phyloP scores from a whole-genome alignment of 495 filamentous ascomycete genomes.

The Aspergillus carlsbadensis region DNA sequence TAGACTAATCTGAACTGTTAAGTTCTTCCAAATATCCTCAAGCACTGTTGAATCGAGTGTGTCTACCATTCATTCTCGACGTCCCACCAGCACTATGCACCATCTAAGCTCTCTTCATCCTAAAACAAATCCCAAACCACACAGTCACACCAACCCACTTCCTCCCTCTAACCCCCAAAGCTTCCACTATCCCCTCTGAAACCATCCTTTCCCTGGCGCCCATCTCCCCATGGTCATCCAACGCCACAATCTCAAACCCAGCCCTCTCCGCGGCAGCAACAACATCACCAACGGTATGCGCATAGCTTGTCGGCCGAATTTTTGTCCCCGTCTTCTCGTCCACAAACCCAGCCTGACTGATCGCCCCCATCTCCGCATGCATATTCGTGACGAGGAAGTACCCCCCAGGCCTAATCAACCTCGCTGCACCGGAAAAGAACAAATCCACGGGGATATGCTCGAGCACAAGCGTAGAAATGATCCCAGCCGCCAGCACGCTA shows the following conservation, averaged over 20 bases:
- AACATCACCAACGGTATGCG: constrained; percentile 54
- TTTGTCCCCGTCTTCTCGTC: constrained; percentile 56
- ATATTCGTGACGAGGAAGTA: constrained; percentile 68
- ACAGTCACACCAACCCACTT: constrained; percentile 70
- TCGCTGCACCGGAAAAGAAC: constrained; percentile 55
- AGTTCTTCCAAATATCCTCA: neutral
- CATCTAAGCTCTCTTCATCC: constrained; percentile 30
- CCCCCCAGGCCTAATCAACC: constrained; percentile 49
- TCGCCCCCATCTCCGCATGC: constrained; percentile 66
- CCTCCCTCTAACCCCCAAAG: constrained; percentile 55
- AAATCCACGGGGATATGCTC: constrained; percentile 61
- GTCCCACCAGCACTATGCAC: neutral
- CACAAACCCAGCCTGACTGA: constrained; percentile 67
- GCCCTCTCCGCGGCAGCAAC: constrained; percentile 49
- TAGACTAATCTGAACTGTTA: constrained; percentile 4
- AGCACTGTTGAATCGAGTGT: constrained; percentile 4
- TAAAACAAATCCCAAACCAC: constrained; percentile 64
- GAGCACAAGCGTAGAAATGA: constrained; percentile 66
- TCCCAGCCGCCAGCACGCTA: constrained; percentile 29
- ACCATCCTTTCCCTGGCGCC: constrained; percentile 47
- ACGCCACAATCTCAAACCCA: constrained; percentile 49
- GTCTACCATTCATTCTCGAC: neutral
- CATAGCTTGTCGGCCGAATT: constrained; percentile 62
- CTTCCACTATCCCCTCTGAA: constrained; percentile 45
- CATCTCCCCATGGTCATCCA: constrained; percentile 24